phyloP scores from a whole-genome alignment of 257 asterid species.

The Eustoma russellianum region DNA sequence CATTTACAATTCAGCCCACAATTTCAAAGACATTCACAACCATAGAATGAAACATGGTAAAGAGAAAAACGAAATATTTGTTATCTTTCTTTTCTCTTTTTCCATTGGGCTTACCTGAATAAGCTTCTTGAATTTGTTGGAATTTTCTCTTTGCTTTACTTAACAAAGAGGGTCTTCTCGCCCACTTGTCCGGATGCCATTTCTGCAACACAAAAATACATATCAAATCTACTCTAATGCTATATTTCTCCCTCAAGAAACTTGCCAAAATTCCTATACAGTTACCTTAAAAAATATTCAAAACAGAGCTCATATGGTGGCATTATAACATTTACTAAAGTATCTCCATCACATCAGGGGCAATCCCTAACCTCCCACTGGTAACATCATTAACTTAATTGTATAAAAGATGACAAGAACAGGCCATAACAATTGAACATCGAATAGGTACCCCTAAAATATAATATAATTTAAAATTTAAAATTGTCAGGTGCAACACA shows the following conservation, averaged over 20 bases:
- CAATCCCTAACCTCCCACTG: no score
- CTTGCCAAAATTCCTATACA: no score
- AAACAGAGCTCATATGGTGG: no score
- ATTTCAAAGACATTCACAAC: background rate
- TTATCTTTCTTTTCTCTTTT: no score
- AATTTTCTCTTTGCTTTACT: constrained; percentile 64
- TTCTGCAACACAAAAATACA: constrained; percentile 32
- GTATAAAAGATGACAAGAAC: no score
- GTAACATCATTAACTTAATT: no score
- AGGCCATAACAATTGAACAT: background rate
- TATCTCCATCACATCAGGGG: no score
- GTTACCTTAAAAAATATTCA: no score
- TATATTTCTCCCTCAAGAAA: no score
- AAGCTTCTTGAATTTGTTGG: constrained; percentile 86
- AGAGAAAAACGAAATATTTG: background rate
- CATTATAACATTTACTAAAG: no score
- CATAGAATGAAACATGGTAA: background rate
- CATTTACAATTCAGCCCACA: constrained; percentile 4
- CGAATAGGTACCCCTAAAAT: background rate
- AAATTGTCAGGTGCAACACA: background rate
- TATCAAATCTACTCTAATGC: background rate
- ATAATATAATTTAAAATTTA: no score
- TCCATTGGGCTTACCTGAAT: constrained; percentile 47
- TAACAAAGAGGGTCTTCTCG: constrained; percentile 38
- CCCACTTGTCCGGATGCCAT: constrained; percentile 97